Conservation (phyloP, 164 flowering plant genomes). For the Brasenia schreberi region DNA sequence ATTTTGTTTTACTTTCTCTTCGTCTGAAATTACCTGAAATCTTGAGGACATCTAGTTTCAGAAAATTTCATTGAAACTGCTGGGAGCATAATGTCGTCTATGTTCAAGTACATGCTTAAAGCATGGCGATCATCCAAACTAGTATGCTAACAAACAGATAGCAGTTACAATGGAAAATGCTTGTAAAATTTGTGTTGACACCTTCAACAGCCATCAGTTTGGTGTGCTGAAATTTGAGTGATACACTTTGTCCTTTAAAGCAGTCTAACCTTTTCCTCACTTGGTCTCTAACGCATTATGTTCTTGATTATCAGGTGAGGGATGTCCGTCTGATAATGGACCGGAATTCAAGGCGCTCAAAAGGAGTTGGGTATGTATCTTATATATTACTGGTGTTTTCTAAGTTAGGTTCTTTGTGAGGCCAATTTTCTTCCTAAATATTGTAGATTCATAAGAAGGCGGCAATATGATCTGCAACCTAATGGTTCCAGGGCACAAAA, state of each 20-base stretch:
- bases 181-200: no score
- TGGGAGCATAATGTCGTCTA: no score
- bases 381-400: not conserved
- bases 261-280: conserved; percentile 6
- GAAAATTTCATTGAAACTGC: no score
- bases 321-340: conserved; percentile 97
- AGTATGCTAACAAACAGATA: no score
- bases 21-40: no score
- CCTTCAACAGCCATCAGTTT: no score
- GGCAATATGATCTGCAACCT: not conserved
- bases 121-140: no score
- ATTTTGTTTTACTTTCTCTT: no score
- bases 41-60: no score
- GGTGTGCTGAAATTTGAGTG: conserved; percentile 1
- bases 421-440: not conserved
- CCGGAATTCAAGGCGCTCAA: conserved; percentile 89
- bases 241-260: conserved; percentile 5
- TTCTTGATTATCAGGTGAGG: conserved; percentile 54
- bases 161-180: no score
- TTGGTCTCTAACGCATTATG: not conserved
- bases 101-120: no score
- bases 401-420: not conserved
- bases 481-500: not conserved
- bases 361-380: conserved; percentile 95
- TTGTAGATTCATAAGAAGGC: not conserved